A percentile compares a stretch with the other conserved stretches of the same genome.
Evolutionary conservation across 1,284 basidiomycete genomes (phyloP).

Genomic region (Sporisorium reilianum): DNA sequence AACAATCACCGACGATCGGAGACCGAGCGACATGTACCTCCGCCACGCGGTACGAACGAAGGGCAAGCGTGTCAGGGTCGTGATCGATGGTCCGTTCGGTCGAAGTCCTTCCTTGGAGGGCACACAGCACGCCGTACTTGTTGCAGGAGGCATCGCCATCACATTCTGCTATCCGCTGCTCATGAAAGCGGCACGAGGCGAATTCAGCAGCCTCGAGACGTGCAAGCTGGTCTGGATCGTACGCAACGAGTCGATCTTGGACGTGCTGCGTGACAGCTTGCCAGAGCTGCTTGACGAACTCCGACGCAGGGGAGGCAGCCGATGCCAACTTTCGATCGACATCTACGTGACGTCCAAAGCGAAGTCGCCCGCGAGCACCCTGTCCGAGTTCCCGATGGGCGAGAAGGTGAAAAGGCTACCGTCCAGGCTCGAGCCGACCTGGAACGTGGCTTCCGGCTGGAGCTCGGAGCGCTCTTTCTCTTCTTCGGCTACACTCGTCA

Average conservation of each 20-base stretch:
- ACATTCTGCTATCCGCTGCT: slow-evolving; percentile 45
- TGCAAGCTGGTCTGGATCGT: slow-evolving; percentile 45
- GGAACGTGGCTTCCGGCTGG: not conserved
- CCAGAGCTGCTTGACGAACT: slow-evolving; percentile 18
- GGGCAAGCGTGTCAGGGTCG: slow-evolving; percentile 18
- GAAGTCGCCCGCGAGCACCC: not conserved
- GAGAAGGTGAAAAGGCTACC: not conserved
- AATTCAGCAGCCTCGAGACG: slow-evolving; percentile 12
- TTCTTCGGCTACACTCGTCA: slow-evolving; percentile 5
- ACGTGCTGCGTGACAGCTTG: slow-evolving; percentile 19
- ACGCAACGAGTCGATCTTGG: slow-evolving; percentile 21
- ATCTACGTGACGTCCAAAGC: slow-evolving; percentile 21
- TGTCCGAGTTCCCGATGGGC: not conserved
- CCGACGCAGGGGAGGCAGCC: slow-evolving; percentile 1
- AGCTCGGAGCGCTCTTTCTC: slow-evolving; percentile 4
- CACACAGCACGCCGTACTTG: slow-evolving; percentile 14
- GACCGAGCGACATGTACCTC: slow-evolving; percentile 5
- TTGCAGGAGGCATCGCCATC: slow-evolving; percentile 51
- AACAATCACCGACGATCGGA: not conserved
- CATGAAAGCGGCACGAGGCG: slow-evolving; percentile 17
- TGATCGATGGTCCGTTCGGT: slow-evolving; percentile 50
- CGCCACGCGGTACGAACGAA: slow-evolving; percentile 5
- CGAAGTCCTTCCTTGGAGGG: slow-evolving; percentile 11
- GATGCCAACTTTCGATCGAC: slow-evolving; percentile 22
- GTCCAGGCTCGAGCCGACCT: slow-evolving; percentile 2